Percentiles rank a stretch among this genome's conserved stretches.
Evolutionary conservation across 2,329 filamentous ascomycete species (phyloP).

Genomic region (Aspergillus brunneoviolaceus): DNA sequence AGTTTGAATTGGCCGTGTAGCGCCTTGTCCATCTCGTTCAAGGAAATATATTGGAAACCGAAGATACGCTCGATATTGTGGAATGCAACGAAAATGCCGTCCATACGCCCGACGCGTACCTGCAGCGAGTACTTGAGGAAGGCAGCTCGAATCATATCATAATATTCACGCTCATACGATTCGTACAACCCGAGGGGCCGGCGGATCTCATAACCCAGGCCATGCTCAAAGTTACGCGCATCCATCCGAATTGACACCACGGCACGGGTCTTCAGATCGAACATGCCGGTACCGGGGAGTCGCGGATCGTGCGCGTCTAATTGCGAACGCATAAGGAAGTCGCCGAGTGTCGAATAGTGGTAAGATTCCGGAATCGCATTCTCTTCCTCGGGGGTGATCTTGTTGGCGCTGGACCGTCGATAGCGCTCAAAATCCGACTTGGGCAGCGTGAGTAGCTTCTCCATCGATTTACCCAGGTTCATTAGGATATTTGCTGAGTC

Average conservation of each 20-base stretch:
- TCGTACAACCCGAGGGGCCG: slow-evolving; percentile 74
- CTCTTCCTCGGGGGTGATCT: slow-evolving; percentile 67
- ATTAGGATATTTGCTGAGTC: slow-evolving; percentile 82
- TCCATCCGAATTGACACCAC: slow-evolving; percentile 93
- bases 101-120: slow-evolving; percentile 96
- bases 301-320: slow-evolving; percentile 85
- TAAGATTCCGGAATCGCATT: slow-evolving; percentile 73
- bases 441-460: slow-evolving; percentile 84
- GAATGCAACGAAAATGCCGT: slow-evolving; percentile 95
- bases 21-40: slow-evolving; percentile 83
- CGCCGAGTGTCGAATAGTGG: slow-evolving; percentile 81
- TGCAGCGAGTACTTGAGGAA: slow-evolving; percentile 97
- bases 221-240: slow-evolving; percentile 66
- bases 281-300: slow-evolving; percentile 87
- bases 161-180: slow-evolving; percentile 94
- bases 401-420: slow-evolving; percentile 64
- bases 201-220: slow-evolving; percentile 83
- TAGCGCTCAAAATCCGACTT: slow-evolving; percentile 85
- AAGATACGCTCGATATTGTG: slow-evolving; percentile 96
- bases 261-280: slow-evolving; percentile 92
- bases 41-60: slow-evolving; percentile 89
- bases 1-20: slow-evolving; percentile 75
- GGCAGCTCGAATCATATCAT: slow-evolving; percentile 91
- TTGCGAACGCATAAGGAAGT: slow-evolving; percentile 93
- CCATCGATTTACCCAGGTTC: slow-evolving; percentile 92